Evolutionary conservation across 768 basidiomycete species (phyloP).

Genomic region (Ramaria rubella): DNA sequence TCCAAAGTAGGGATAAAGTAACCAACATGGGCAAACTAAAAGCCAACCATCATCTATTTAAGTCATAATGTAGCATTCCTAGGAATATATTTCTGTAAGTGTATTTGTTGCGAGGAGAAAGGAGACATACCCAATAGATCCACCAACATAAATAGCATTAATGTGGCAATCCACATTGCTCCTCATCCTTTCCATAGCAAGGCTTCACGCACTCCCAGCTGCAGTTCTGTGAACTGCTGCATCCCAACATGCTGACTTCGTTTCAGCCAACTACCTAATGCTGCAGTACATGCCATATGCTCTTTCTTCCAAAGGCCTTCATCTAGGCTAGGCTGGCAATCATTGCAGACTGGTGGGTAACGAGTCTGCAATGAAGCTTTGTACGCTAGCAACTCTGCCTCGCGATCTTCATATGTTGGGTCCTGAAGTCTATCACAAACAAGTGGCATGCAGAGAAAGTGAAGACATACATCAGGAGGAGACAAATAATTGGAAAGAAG

Average conservation of each 20-base stretch:
- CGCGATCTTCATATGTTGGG: constrained; percentile 59
- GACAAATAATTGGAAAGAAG: constrained; percentile 88
- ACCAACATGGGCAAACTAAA: constrained; percentile 42
- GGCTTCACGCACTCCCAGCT: constrained; percentile 44
- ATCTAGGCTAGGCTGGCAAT: constrained; percentile 73
- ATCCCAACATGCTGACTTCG: constrained; percentile 33
- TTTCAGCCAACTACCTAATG: constrained; percentile 64
- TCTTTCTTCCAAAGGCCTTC: constrained; percentile 74
- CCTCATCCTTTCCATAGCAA: constrained; percentile 67
- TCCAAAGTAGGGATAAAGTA: constrained; percentile 65
- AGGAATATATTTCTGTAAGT: background rate
- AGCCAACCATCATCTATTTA: constrained; percentile 23
- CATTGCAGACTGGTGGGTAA: constrained; percentile 81
- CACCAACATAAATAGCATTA: constrained; percentile 36
- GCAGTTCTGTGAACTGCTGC: constrained; percentile 34
- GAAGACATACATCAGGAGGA: constrained; percentile 53
- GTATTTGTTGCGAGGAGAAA: constrained; percentile 30
- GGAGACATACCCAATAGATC: constrained; percentile 47
- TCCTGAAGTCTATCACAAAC: constrained; percentile 40
- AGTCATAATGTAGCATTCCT: constrained; percentile 4
- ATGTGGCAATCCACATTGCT: constrained; percentile 50
- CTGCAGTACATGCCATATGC: constrained; percentile 72
- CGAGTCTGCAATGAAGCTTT: constrained; percentile 66
- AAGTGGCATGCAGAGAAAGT: constrained; percentile 47
- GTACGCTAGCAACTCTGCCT: constrained; percentile 64